Conservation (phyloP, 2,329 filamentous ascomycete species). For the Camillea tinctor region DNA sequence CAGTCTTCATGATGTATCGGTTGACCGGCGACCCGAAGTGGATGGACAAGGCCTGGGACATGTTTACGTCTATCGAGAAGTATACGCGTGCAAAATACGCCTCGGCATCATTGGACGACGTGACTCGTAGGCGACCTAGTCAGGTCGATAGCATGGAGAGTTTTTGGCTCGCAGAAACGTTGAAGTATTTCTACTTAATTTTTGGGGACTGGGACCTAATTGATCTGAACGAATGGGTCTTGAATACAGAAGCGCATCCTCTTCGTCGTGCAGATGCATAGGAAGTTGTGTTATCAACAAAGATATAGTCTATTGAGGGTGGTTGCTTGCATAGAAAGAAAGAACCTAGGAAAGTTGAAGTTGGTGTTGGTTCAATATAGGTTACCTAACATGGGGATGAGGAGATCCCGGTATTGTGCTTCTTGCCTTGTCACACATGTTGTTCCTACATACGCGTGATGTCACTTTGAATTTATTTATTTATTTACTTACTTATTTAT, state of each 20-base stretch:
- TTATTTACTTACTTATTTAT: too few relatives aligned
- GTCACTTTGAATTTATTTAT: too few relatives aligned
- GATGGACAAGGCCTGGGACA: constrained; percentile 70
- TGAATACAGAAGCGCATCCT: constrained; percentile 58
- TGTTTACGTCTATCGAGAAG: constrained; percentile 65
- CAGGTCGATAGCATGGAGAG: constrained; percentile 63
- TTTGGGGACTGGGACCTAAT: constrained; percentile 59
- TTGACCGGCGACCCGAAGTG: constrained; percentile 65
- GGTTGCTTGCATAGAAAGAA: neutral
- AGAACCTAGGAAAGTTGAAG: constrained; percentile 2
- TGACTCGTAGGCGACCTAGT: constrained; percentile 41
- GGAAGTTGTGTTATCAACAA: neutral
- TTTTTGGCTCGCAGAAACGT: constrained; percentile 69
- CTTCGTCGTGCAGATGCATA: constrained; percentile 37
- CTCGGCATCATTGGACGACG: constrained; percentile 65
- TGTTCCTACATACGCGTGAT: too few relatives aligned
- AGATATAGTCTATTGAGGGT: neutral
- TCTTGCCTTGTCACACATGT: too few relatives aligned
- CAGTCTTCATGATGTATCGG: constrained; percentile 75
- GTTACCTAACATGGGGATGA: too few relatives aligned
- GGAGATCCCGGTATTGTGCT: too few relatives aligned
- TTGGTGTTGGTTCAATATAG: neutral
- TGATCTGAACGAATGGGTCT: constrained; percentile 61
- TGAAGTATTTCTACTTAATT: constrained; percentile 66
- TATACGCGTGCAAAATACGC: constrained; percentile 62